Conservation (phyloP, 768 basidiomycete species). For the Pleurotus djamor region DNA sequence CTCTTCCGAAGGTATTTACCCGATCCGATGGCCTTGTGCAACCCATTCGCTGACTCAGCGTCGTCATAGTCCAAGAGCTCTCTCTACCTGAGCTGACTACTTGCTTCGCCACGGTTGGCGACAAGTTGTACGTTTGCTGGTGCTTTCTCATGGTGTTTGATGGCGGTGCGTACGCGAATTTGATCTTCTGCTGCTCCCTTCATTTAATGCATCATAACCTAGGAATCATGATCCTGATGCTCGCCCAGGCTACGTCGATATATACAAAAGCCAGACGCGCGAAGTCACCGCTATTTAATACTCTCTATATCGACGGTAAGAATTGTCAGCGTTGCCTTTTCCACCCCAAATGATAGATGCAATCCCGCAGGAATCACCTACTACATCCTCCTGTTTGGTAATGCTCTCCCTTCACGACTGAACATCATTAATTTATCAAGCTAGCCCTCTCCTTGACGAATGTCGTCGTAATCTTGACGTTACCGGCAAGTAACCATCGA, state of each 20-base stretch:
- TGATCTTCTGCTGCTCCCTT: no score
- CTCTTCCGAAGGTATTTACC: neutral
- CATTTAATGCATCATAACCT: neutral
- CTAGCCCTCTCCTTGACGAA: neutral
- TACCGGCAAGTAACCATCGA: neutral
- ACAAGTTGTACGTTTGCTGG: conserved; percentile 3
- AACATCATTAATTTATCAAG: neutral
- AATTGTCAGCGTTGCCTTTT: neutral
- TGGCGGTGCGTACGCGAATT: neutral
- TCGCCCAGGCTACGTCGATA: neutral
- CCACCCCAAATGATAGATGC: no score
- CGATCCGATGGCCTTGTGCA: neutral
- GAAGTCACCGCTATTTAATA: neutral
- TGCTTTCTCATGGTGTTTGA: neutral
- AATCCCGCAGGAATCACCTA: neutral
- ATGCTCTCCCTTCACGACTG: neutral
- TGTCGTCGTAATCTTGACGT: neutral
- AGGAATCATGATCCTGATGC: conserved; percentile 8
- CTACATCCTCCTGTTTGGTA: neutral
- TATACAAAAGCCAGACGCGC: neutral
- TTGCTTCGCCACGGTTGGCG: neutral
- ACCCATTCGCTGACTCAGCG: neutral
- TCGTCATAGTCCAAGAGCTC: neutral
- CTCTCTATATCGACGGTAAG: conserved; percentile 2
- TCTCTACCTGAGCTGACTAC: neutral